Base-by-base conservation (phyloP, 1,284 basidiomycete species). In the Cryptococcus jaspeensis region DNA sequence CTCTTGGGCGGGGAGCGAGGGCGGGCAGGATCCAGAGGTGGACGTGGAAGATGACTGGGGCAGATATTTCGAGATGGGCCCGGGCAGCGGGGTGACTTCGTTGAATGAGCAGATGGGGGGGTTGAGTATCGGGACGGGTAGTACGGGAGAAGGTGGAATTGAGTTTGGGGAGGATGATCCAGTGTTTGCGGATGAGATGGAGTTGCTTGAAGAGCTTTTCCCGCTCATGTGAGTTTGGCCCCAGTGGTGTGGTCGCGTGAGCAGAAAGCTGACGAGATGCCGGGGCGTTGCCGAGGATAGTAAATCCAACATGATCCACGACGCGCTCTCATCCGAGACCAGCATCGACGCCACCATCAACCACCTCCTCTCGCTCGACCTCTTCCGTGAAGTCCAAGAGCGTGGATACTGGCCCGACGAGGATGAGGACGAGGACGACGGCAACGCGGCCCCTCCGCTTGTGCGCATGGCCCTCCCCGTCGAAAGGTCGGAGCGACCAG, bases 351-450 rank as follows among this genome's bases (percentile, higher is more conserved):
- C 63, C 1, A 66, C 72, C 1, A 70, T 74, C 49, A 72, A 75
- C 42, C 59, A 71, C 48, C 67, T 75, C 3, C 63, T 75, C 0
- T 75, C 74, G 0, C 50, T 73, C 25, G 74, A 75, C 46, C 45
- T 69, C 15, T 73, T 75, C 28, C 60, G 63, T 11, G 63, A 65
- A 28, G 68, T 66, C 36, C 61, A 72, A 55, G 50, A 52, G 1
- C 55, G 58, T 2, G 72, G 72, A 0, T 40, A 56, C n/a, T 75
- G 72, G 72, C 65, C 67, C 1, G 70, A 60, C 20, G 65, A 70
- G 45, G 50, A 54, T 22, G 48, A 50, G 20, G 56, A 55, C 3
- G 42, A 44, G 2, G 43, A 45, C 25, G 42, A 36, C n/a, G n/a
- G n/a, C n/a, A n/a, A n/a, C 12, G 51, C 52, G 20, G 46, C 35